Conservation (phyloP, 2,329 filamentous ascomycete species). For the Fusarium citri region DNA sequence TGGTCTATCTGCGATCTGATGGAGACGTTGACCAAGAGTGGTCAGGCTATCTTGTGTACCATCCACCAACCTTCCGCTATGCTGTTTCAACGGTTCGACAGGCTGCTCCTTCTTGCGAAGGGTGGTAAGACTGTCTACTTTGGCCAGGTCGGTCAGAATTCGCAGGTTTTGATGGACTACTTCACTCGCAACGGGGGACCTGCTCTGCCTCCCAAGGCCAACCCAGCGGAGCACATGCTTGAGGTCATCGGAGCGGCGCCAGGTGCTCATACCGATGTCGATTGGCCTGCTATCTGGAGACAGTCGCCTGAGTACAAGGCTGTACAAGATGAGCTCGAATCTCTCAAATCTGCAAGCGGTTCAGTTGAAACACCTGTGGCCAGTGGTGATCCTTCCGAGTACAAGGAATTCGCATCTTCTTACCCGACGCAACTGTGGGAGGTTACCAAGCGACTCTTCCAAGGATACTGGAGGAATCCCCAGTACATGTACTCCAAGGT, state of each 20-base stretch:
- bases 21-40: conserved; percentile 64
- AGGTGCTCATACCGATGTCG: conserved; percentile 57
- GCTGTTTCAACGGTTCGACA: conserved; percentile 57
- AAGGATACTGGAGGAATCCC: conserved; percentile 56
- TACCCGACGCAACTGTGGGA: conserved; percentile 46
- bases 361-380: rapidly evolving
- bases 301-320: conserved; percentile 47
- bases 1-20: conserved; percentile 70
- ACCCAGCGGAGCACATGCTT: conserved; percentile 77
- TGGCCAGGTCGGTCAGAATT: conserved; percentile 70
- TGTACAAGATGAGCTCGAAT: conserved; percentile 51
- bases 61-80: conserved; percentile 44
- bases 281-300: conserved; percentile 55
- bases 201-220: conserved; percentile 64
- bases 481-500: conserved; percentile 71
- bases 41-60: conserved; percentile 57
- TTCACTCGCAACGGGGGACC: conserved; percentile 72
- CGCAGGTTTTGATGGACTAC: conserved; percentile 64
- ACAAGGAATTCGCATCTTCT: conserved; percentile 49
- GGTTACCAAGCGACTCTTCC: conserved; percentile 51
- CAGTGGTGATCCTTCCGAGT: background rate
- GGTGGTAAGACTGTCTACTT: conserved; percentile 71
- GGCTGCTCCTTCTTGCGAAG: background rate
- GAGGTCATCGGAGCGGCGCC: conserved; percentile 58
- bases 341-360: background rate